Evolutionary conservation across 2,329 filamentous ascomycete species (phyloP), one percentile per base, ranked within the genome.

Genomic region (Penicillium crustosum): DNA sequence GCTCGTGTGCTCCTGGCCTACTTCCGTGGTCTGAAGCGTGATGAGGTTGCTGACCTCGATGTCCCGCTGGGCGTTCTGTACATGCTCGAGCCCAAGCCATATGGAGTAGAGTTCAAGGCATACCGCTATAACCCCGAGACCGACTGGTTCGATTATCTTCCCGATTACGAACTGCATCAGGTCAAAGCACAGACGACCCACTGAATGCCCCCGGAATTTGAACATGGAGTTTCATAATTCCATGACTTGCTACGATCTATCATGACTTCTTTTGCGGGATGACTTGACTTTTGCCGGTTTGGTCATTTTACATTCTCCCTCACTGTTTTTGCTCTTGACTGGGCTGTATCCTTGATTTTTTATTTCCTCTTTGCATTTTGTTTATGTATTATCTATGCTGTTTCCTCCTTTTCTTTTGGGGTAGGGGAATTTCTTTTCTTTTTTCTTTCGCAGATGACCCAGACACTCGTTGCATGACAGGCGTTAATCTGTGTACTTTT

Each of bases 51-150:
- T 13, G 91, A 97, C 68, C 84, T 99, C 61, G 93, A 97, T 70
- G 90, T 97, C 45, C 94, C 94, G 0, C 80, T 99, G 49, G 94
- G 94, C 19, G 93, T 96, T 81, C 82, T 97, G 8, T 99, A 96
- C 74, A 90, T 92, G 66, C 89, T 99, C 48, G 93, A 99, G 76
- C 94, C 94, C 63, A 97, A 97, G 81, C 94, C 94, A 0, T 99
- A 99, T 66, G 94, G 94, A 15, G 93, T 97, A 58, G 93, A 96
- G 60, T 97, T 97, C 79, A 93, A 96, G 73, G 93, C 92, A 0
- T 99, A 96, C 80, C 86, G 87, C 60, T 99, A 96, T 78, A 90
- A 96, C 71, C 85, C 90, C 61, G 80, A 83, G 3, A 84, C 79
- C 21, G 86, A 89, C 61, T 91, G 88, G 83, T 99, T 99, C 68